A percentile compares a stretch with the other conserved stretches of the same genome.
Evolutionary conservation across 352 stramenopile species (phyloP).

Genomic region (Globisporangium paddicum): DNA sequence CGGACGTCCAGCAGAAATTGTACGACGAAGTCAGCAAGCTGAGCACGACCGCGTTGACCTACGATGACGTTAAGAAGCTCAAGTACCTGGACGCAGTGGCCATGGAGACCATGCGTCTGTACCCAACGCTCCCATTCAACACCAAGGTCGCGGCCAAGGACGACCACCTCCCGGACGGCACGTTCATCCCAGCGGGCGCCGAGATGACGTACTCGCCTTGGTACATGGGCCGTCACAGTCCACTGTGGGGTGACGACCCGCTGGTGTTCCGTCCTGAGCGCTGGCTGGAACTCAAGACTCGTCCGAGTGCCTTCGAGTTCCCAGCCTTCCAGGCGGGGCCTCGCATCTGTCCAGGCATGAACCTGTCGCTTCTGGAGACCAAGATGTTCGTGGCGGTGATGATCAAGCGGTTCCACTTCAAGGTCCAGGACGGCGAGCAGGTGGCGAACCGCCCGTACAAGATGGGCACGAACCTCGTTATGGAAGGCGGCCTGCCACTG

Average conservation of each 20-base stretch:
- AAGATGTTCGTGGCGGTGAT: slow-evolving; percentile 58
- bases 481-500: slow-evolving; percentile 45
- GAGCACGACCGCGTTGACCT: slow-evolving; percentile 21
- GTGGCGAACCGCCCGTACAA: no score
- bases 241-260: slow-evolving; percentile 46
- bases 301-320: slow-evolving; percentile 63
- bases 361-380: slow-evolving; percentile 61
- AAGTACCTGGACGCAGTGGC: slow-evolving; percentile 64
- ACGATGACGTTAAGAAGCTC: slow-evolving; percentile 58
- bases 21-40: slow-evolving; percentile 31
- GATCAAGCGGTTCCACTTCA: slow-evolving; percentile 36
- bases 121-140: slow-evolving; percentile 26
- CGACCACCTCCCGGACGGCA: not conserved
- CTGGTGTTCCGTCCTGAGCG: slow-evolving; percentile 58
- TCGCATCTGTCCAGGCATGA: slow-evolving; percentile 69
- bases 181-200: slow-evolving; percentile 39
- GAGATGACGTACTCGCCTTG: slow-evolving; percentile 71
- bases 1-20: slow-evolving; percentile 45
- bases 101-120: slow-evolving; percentile 67
- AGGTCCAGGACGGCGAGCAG: slow-evolving; percentile 33
- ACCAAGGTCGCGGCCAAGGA: no score
- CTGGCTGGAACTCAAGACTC: slow-evolving; percentile 57
- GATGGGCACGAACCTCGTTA: slow-evolving; percentile 49
- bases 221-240: slow-evolving; percentile 59
- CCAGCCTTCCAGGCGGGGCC: slow-evolving; percentile 68